These are phyloP conservation scores for Cryomyces minteri DNA, from an alignment of 495 filamentous ascomycete species.

Conservation along the genomic window DNA sequence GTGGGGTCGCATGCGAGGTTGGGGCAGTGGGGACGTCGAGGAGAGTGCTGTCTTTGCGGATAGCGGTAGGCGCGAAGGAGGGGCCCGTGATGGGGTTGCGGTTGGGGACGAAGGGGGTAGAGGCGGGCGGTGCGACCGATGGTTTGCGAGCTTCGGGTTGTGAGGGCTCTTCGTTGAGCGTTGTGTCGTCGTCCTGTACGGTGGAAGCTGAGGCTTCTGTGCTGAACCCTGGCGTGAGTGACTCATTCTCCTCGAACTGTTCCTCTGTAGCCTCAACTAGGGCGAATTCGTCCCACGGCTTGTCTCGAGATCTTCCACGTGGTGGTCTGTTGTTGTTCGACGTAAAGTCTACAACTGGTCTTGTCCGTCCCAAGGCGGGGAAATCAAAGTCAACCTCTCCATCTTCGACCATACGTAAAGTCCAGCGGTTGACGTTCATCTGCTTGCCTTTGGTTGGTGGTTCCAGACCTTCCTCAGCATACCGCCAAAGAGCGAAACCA, in stretches of 20 bases:
- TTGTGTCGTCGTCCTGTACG: slow-evolving; percentile 9
- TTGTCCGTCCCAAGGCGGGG: slow-evolving; percentile 61
- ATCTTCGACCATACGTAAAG: slow-evolving; percentile 84
- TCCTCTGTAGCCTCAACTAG: slow-evolving; percentile 62
- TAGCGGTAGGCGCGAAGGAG: slow-evolving; percentile 14
- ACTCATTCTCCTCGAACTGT: slow-evolving; percentile 63
- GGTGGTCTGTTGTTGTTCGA: slow-evolving; percentile 69
- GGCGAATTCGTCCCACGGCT: slow-evolving; percentile 85
- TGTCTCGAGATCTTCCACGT: slow-evolving; percentile 55
- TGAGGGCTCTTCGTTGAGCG: background rate
- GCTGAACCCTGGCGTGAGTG: slow-evolving; percentile 50
- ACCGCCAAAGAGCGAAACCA: slow-evolving; percentile 73
- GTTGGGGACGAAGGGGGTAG: slow-evolving; percentile 16
- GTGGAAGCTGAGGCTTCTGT: slow-evolving; percentile 33
- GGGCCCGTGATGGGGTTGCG: slow-evolving; percentile 23
- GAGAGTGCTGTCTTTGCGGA: slow-evolving; percentile 23
- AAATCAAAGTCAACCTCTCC: slow-evolving; percentile 95
- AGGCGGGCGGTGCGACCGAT: slow-evolving; percentile 9
- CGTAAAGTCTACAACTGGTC: slow-evolving; percentile 67
- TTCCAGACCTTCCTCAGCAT: slow-evolving; percentile 60
- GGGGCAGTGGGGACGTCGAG: slow-evolving; percentile 21
- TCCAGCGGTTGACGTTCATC: slow-evolving; percentile 81
- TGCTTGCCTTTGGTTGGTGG: slow-evolving; percentile 51
- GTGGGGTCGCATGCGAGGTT: slow-evolving; percentile 37
- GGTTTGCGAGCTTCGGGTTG: background rate